Base-by-base conservation (phyloP, 2,329 filamentous ascomycete species). In the Dendrostoma leiphaemia region DNA sequence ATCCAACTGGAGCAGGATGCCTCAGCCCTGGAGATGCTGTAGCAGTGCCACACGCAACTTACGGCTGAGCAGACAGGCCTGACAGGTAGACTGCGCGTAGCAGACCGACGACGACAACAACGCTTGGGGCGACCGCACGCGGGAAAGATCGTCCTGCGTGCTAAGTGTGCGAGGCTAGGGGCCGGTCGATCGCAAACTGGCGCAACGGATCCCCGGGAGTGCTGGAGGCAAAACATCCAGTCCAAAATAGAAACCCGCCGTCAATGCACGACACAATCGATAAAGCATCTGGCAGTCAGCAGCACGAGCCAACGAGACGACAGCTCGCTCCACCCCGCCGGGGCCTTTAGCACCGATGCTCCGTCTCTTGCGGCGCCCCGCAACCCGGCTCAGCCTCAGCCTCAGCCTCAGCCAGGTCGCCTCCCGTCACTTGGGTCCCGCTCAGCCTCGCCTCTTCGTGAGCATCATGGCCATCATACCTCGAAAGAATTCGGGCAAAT, bases 161-260 rank as follows among this genome's bases (percentile, higher is more conserved):
- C n/a, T n/a, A n/a, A n/a, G n/a, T n/a, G n/a, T n/a, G 10, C 12
- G 9, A 32, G 9, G 31, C 6, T 4, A 4, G 9, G 37, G 23
- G 8, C 37, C 19, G 29, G 28, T 15, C 13, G 29, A 31, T 23
- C 24, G 10, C 41, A 26, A 21, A 23, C 17, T 17, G 28, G 43
- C 19, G 21, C 43, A 46, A 15, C 19, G 19, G 26, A 32, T 6
- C 12, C 9, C 21, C 19, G 13, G 10, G 19, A 34, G 29, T 32
- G 29, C 44, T 19, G 44, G 21, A 45, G n/a, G 10, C 43, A 34
- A 31, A 32, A 32, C 3, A n/a, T 32, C 15, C 10, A 28, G 21
- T 24, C 31, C 15, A 47, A 34, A 47, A 47, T 47, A 47, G 44
- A 47, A 47, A 47, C 44, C 34, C 13, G 19, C 19, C 44, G 29